Conservation (phyloP, 371 early-diverging fungal species). For the Mucor indicus region DNA sequence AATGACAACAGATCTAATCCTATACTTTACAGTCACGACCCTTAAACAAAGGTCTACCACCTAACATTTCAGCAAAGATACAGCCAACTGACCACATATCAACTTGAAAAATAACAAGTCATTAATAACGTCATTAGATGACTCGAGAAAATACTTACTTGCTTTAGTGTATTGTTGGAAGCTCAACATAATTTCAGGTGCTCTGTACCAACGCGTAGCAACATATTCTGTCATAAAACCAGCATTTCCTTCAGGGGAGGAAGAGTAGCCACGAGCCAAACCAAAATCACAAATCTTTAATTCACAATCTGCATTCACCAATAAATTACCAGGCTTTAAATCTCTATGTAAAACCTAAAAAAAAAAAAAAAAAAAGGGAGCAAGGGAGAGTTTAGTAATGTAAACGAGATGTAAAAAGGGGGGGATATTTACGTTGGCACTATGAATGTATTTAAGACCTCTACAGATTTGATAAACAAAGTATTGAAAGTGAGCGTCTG, state of each 20-base stretch:
- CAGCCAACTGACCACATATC: conserved; percentile 99
- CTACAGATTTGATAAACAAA: conserved; percentile 97
- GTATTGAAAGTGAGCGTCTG: conserved; percentile 97
- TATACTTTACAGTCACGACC: conserved; percentile 78
- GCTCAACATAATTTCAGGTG: conserved; percentile 98
- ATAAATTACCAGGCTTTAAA: conserved; percentile 94
- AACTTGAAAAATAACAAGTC: conserved; percentile 36
- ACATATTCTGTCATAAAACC: conserved; percentile 98
- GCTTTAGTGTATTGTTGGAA: conserved; percentile 94
- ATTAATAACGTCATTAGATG: not conserved
- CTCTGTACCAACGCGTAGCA: conserved; percentile 98
- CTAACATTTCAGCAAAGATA: conserved; percentile 95
- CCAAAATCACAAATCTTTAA: conserved; percentile 96
- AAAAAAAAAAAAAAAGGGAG: too few species aligned
- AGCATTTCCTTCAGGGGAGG: conserved; percentile 75
- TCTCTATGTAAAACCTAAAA: conserved; percentile 84
- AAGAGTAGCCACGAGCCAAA: conserved; percentile 90
- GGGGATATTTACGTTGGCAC: conserved; percentile 86
- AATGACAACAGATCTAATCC: too few species aligned
- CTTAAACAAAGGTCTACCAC: conserved; percentile 86
- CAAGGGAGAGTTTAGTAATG: too few species aligned
- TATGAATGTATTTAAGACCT: conserved; percentile 97
- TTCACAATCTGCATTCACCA: conserved; percentile 98
- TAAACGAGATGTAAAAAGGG: too few species aligned
- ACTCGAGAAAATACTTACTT: conserved; percentile 53